A percentile compares a stretch with the other conserved stretches of the same genome.
Evolutionary conservation across 306 rosid species (phyloP).

Genomic region (Acacia acuminata): DNA sequence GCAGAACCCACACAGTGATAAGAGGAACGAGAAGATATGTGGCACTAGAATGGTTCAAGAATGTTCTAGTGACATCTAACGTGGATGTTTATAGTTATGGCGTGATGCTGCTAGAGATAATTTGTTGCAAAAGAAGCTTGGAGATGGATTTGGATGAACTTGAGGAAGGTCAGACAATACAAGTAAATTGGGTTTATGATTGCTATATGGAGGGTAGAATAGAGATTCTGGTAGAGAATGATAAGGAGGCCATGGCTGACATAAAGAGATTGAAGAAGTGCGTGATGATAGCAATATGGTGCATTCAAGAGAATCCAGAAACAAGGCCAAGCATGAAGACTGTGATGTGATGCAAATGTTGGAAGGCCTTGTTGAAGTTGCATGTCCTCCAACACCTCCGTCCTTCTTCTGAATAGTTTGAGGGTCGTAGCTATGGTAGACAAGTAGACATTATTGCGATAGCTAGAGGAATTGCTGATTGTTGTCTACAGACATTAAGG

Average conservation of each 20-base stretch:
- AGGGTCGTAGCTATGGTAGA: background rate
- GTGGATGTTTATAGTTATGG: conserved; percentile 59
- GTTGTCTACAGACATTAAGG: background rate
- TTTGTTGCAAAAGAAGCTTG: conserved; percentile 44
- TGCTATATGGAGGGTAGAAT: no score
- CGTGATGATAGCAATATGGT: no score
- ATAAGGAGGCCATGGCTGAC: no score
- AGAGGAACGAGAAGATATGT: conserved; percentile 52
- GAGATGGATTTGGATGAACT: background rate
- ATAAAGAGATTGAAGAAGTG: no score
- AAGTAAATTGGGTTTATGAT: conserved; percentile 34
- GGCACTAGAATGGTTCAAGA: conserved; percentile 57
- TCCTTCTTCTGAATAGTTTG: background rate
- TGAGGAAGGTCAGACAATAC: conserved; percentile 35
- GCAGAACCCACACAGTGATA: conserved; percentile 41
- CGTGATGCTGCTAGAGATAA: conserved; percentile 41
- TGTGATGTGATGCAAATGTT: no score
- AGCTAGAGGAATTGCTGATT: background rate
- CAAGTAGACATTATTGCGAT: background rate
- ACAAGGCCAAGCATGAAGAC: no score
- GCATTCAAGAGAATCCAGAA: no score
- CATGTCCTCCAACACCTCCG: no score
- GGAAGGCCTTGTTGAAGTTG: no score
- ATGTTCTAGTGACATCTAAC: conserved; percentile 42
- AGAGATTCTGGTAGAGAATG: no score